Evolutionary conservation across 2,329 filamentous ascomycete genomes (phyloP).

Genomic region (Leptographium radiaticola): DNA sequence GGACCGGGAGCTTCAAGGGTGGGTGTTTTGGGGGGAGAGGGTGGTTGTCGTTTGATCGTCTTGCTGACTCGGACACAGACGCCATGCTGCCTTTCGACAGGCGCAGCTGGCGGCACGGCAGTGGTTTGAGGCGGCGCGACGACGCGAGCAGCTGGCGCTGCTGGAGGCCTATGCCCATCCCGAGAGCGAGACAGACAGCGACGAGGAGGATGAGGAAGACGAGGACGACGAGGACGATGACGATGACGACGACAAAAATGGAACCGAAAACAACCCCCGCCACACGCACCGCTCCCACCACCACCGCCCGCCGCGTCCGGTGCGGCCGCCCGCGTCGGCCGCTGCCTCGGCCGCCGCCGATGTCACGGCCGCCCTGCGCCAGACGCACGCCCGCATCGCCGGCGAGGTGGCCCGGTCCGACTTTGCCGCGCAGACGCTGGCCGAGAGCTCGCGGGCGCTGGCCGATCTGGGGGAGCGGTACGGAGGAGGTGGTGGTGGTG

Average conservation of each 20-base stretch:
- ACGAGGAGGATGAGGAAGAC: conserved; percentile 14
- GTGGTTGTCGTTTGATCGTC: background rate
- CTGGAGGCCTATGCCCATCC: conserved; percentile 45
- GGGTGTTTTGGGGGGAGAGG: conserved; percentile 12
- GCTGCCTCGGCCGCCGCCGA: conserved; percentile 61
- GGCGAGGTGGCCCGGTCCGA: conserved; percentile 73
- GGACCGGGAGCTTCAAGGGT: conserved; percentile 59
- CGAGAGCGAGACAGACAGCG: conserved; percentile 13
- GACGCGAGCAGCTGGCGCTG: conserved; percentile 63
- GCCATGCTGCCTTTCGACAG: conserved; percentile 59
- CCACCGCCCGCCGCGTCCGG: conserved; percentile 13
- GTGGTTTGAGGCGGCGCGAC: conserved; percentile 58
- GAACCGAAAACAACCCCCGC: too few relatives aligned
- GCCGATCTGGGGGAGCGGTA: conserved; percentile 71
- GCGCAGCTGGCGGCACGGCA: conserved; percentile 71
- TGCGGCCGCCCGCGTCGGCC: conserved; percentile 31
- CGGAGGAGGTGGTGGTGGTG: conserved; percentile 57
- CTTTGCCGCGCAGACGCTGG: conserved; percentile 81
- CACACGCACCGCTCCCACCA: background rate
- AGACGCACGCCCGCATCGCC: conserved; percentile 79
- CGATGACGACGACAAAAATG: conserved; percentile 1
- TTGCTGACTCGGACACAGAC: conserved; percentile 20
- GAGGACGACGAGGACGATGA: conserved; percentile 11
- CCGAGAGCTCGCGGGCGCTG: conserved; percentile 73
- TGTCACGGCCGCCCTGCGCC: conserved; percentile 70